phyloP scores from a whole-genome alignment of 2,329 filamentous ascomycete species.

The Pseudocercospora vitis region DNA sequence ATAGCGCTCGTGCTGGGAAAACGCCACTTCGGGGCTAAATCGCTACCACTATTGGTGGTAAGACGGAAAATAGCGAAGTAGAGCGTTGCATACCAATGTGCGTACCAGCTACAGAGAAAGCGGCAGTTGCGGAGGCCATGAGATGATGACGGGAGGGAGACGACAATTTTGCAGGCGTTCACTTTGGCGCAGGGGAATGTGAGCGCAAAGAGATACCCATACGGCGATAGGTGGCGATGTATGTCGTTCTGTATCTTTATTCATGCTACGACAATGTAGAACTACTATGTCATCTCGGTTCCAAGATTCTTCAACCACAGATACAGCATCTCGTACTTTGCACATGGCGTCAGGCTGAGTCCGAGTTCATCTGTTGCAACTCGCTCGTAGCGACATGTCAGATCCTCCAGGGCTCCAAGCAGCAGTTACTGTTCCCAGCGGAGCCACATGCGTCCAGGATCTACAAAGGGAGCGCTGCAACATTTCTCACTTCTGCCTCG shows the following conservation, averaged over 20 bases:
- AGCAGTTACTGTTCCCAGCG: too few relatives aligned
- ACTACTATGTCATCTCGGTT: neutral
- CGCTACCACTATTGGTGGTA: neutral
- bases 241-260: too few relatives aligned
- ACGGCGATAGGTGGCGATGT: neutral
- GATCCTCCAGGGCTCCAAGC: too few relatives aligned
- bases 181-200: constrained; percentile 1
- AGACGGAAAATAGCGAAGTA: neutral
- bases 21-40: neutral
- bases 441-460: too few relatives aligned
- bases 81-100: neutral
- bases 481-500: neutral
- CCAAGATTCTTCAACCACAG: too few relatives aligned
- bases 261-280: too few relatives aligned
- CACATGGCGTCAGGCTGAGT: too few relatives aligned
- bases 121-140: neutral
- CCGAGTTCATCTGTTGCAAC: too few relatives aligned
- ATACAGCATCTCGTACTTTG: too few relatives aligned
- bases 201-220: neutral
- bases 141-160: neutral
- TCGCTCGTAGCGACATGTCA: too few relatives aligned
- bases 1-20: neutral
- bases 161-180: neutral
- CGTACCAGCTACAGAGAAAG: neutral
- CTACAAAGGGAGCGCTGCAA: too few relatives aligned